Base-by-base conservation (phyloP, 257 asterid genomes). In the Plantago elongata region DNA sequence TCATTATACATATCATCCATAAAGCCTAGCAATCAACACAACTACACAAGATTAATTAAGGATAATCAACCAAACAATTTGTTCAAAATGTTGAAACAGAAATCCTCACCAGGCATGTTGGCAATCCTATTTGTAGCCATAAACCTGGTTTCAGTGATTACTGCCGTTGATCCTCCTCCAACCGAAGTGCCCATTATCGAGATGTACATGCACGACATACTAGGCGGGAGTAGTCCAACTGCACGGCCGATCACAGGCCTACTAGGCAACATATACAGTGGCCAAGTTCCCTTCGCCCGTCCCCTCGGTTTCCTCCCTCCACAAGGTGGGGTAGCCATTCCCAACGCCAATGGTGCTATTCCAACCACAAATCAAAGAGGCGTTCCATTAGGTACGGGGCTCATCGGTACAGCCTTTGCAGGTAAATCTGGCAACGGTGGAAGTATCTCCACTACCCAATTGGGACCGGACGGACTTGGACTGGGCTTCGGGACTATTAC, bases 201-300 rank as follows among this genome's bases (percentile, higher is more conserved):
- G 77, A 60, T 91, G 14, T 88, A 74, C 92, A 84, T 88, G 93
- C 98, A 91, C 54, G 95, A 88, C 73, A 88, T 91, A 64, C 87
- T 91, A 1, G 95, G 98, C 9, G 98, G 96, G 14, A 84, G 72
- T 77, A 88, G 75, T 72, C 96, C 98, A 0, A 91, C 95, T 0
- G 96, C 98, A 8, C 62, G 96, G 0, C 96, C 92, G 0, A 74
- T 88, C 55, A 89, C 97, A 4, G 98, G 96, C 59, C 34, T 88
- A 45, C 40, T 91, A 10, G 96, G 98, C 37, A 88, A 74, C 74
- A 91, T 88, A 11, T 91, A 91, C 70, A 91, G 96, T 49, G 96
- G 96, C 45, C 98, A 88, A 75, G 81, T 91, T n/a, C 98, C 98
- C 68, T 91, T 91, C 14, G 96, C 98, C 5, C 78, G 70, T 9